Evolutionary conservation across 1,139 yeast genomes (phyloP).

Genomic region (Meyerozyma sp.): DNA sequence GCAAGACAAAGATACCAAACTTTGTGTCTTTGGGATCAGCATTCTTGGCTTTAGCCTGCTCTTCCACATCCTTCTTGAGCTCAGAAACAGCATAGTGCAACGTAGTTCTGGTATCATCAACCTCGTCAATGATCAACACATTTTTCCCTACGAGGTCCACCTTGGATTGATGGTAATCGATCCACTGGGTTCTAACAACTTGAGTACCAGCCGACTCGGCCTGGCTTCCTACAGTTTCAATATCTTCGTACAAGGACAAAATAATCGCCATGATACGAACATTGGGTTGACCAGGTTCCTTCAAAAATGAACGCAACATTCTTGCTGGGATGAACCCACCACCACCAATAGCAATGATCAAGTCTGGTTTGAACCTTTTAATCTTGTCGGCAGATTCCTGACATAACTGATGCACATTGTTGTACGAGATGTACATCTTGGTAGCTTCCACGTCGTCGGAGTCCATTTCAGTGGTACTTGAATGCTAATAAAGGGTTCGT

Average conservation of each 20-base stretch:
- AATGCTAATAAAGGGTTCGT: neutral
- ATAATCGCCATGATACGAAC: slow-evolving; percentile 65
- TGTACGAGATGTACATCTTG: slow-evolving; percentile 56
- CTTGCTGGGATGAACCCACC: slow-evolving; percentile 69
- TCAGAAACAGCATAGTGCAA: slow-evolving; percentile 58
- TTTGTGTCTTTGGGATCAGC: slow-evolving; percentile 34
- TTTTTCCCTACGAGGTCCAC: slow-evolving; percentile 57
- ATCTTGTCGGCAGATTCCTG: slow-evolving; percentile 44
- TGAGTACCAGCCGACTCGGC: slow-evolving; percentile 73
- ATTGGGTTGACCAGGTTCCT: slow-evolving; percentile 49
- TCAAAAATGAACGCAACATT: slow-evolving; percentile 56
- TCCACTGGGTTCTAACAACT: slow-evolving; percentile 94
- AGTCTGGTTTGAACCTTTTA: slow-evolving; percentile 44
- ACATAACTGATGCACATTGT: slow-evolving; percentile 57
- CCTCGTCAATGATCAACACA: slow-evolving; percentile 62
- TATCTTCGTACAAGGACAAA: slow-evolving; percentile 54
- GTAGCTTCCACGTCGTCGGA: slow-evolving; percentile 29
- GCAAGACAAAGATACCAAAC: slow-evolving; percentile 54
- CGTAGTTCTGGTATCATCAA: slow-evolving; percentile 65
- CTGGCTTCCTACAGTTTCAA: slow-evolving; percentile 52
- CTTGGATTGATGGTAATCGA: slow-evolving; percentile 69
- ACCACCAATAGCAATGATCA: slow-evolving; percentile 64
- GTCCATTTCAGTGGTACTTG: slow-evolving; percentile 18
- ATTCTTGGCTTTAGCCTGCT: slow-evolving; percentile 39
- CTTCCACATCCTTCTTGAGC: slow-evolving; percentile 49